Evolutionary conservation across 148 eudicot species (phyloP), one percentile per base, ranked within the genome.

Genomic region (Salicornia ramosissima): DNA sequence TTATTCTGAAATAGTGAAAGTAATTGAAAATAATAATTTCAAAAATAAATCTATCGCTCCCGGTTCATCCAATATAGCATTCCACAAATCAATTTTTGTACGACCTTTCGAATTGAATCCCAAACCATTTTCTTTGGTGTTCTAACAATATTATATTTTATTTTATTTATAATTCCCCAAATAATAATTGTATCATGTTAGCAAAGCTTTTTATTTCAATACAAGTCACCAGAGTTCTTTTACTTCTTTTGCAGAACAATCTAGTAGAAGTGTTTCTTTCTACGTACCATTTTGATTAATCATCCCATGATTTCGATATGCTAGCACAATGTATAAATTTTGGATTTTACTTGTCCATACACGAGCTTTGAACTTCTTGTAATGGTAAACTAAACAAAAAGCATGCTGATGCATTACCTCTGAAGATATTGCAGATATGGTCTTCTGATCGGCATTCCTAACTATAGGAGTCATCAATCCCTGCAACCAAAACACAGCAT

Each of bases 391-490:
- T 62, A 36, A 70, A 49, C 65, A 45, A 49, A 36, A 24, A 21
- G 34, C 67, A 74, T 24, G 25, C 5, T 36, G 30, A 33, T 31
- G 21, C 30, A 34, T 74, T 80, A 95, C 99, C 99, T 95, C 97
- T 21, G 22, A 75, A 74, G 99, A 91, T 69, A 95, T 95, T 29
- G 93, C 74, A 34, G 96, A 87, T 76, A 95, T 87, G 50, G 97
- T 84, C 77, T 95, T 95, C 81, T 95, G 99, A 81, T 95, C 99
- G 66, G 97, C 99, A 81, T 83, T 84, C 83, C 79, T 89, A 36
- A 95, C 68, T 7, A 91, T 89, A 39, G 99, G 99, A 76, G 99
- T 95, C 97, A 95, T 95, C 81, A 95, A 82, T 24, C 99, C 99
- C 99, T 95, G 87, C 68, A 76, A 64, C 21, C 33, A 29, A 66